Evolutionary conservation across 208 protist genomes (phyloP).

Genomic region (Wallacemonas collosoma): DNA sequence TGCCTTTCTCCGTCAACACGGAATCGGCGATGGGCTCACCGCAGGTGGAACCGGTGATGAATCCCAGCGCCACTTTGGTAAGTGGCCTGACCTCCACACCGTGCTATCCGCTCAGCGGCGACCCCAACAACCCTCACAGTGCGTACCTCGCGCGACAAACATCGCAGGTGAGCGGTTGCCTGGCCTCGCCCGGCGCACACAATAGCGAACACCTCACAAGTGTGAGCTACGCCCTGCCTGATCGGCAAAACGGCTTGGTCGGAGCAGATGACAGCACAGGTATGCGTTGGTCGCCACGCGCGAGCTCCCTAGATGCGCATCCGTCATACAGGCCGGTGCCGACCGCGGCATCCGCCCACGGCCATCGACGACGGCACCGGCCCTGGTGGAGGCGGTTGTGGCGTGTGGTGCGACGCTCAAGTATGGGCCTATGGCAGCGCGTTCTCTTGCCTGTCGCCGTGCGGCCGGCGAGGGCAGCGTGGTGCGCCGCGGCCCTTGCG

Average conservation of each 20-base stretch:
- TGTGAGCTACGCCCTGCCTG: not conserved
- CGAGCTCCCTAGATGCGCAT: no score
- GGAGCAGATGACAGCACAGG: not conserved
- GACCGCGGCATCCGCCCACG: no score
- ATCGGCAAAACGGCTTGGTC: not conserved
- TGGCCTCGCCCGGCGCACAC: not conserved
- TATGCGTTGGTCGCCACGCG: no score
- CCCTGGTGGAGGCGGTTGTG: not conserved
- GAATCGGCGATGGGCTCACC: not conserved
- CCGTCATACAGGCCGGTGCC: no score
- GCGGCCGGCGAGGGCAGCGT: not conserved
- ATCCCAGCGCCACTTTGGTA: not conserved
- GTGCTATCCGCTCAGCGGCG: not conserved
- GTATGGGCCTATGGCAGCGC: not conserved
- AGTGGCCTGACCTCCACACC: not conserved
- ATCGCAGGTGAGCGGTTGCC: not conserved
- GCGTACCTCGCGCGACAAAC: not conserved
- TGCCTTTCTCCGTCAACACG: not conserved
- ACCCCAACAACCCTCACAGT: not conserved
- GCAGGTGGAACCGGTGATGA: not conserved
- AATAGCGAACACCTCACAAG: not conserved
- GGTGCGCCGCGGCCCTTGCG: not conserved
- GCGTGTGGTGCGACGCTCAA: not conserved
- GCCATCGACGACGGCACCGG: no score
- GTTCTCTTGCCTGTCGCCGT: not conserved